Base-by-base conservation (phyloP, 345 rosid species). In the Boechera retrofracta region DNA sequence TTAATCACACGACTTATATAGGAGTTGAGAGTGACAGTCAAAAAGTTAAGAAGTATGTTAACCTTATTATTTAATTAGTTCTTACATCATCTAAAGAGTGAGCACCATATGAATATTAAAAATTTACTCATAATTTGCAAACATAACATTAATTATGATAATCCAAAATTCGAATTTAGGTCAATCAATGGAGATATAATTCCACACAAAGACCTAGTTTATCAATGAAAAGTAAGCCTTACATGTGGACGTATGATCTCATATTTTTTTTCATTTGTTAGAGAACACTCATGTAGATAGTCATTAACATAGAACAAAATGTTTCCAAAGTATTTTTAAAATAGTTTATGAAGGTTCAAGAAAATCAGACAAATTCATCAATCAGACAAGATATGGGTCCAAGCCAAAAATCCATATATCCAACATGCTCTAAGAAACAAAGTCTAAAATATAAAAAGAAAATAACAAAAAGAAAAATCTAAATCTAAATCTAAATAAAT, bases 321-420 rank as follows among this genome's bases (percentile, higher is more conserved):
- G 13, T 3, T 56, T 54, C 1, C n/a, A 39, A 77, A 49, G 18
- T 10, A 44, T 21, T 7, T 12, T 31, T 16, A 13, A 36, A 61
- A 10, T 3, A 51, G 59, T 32, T 29, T 67, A n/a, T 53, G 75
- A 68, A 68, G 75, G 74, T 73, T 73, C 67, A 78, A 78, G 75
- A 79, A 73, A 73, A 73, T 60, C 69, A 79, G 78, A 79, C 78
- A 73, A 73, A 72, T 66, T 78, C 73, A 78, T 78, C 63, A 78
- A 66, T 73, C 65, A 68, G 78, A 73, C 74, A 73, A 79, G 75
- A 74, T 42, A 73, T 73, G 82, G 82, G 75, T 73, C 82, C 82
- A 73, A 61, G 29, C 59, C 75, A 68, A 47, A 77, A 59, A 59
- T 32, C 57, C 52, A 59, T 67, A 78, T 73, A 42, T 59, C 65